Evolutionary conservation across 441 rosid species (phyloP), one percentile per base, ranked within the genome.

Genomic region (Gossypium lobatum): DNA sequence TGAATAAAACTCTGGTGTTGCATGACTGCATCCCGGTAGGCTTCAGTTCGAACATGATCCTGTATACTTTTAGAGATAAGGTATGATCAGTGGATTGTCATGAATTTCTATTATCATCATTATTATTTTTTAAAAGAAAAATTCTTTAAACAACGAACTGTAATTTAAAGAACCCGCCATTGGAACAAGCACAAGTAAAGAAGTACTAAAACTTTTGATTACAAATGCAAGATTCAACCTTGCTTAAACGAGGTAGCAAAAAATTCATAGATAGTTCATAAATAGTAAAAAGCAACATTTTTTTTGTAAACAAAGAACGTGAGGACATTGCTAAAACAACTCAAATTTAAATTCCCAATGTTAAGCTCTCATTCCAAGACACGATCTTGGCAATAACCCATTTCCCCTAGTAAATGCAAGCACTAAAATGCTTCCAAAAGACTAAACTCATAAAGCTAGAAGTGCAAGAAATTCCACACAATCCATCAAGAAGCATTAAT

Each of bases 11-110:
- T 83, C 80, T 86, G 95, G 82, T 88, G 90, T 80, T 86, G 91
- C 95, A 87, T 88, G 81, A 95, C 88, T 46, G 99, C 99, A 4
- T 81, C 78, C 80, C 87, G 83, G 69, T 95, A 95, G 68, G 97
- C 86, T 16, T 93, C 93, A 0, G 98, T 95, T 64, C 99, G 88
- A n/a, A 83, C 87, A 23, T 88, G 91, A 81, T 95, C 98, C 97
- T 95, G 82, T 68, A 83, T 65, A 80, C 42, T 21, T 79, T 78
- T 31, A 76, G 63, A 64, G 20, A 72, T 31, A 61, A 73, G 34
- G 18, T 16, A 50, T 20, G 48, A 73, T 46, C 28, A 48, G 66
- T 39, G 25, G 67, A 6, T 28, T 63, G 6, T 28, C 70, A 73
- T 45, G 16, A 25, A 6, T 25, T 65, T 65, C 9, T 64, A 7